phyloP scores from a whole-genome alignment of 78 protist genomes.

The Fonticula alba region DNA sequence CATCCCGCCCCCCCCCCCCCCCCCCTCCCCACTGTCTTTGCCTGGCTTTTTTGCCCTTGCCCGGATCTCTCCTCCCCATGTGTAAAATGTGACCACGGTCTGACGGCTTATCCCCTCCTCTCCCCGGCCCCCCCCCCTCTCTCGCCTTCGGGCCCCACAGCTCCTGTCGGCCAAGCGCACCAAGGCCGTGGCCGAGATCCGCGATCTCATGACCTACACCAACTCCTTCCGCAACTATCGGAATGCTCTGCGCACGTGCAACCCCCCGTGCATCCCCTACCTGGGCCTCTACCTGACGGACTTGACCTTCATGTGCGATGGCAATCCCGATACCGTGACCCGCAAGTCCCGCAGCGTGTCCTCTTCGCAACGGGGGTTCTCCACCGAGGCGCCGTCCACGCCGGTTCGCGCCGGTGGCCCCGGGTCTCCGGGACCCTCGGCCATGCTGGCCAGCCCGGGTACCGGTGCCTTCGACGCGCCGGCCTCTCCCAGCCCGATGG shows the following conservation, averaged over 20 bases:
- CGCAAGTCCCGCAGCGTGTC: background rate
- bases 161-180: background rate
- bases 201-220: slow-evolving; percentile 9
- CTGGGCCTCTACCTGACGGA: slow-evolving; percentile 31
- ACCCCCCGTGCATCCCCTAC: slow-evolving; percentile 52
- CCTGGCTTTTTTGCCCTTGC: slow-evolving; percentile 9
- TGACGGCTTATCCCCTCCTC: too few species aligned
- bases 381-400: too few species aligned
- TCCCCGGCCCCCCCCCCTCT: too few species aligned
- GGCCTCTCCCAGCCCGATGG: too few species aligned
- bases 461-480: too few species aligned
- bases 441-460: too few species aligned
- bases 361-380: too few species aligned
- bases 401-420: too few species aligned
- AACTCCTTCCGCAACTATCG: slow-evolving; percentile 21
- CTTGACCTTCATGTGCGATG: slow-evolving; percentile 11
- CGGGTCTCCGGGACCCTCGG: too few species aligned
- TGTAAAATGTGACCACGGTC: too few species aligned
- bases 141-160: background rate
- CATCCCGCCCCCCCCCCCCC: too few species aligned
- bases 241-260: slow-evolving; percentile 10
- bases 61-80: background rate
- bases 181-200: background rate
- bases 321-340: slow-evolving; percentile 1
- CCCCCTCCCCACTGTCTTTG: background rate